Conservation (phyloP, 106 monocot species). For the Vanilla planifolia region DNA sequence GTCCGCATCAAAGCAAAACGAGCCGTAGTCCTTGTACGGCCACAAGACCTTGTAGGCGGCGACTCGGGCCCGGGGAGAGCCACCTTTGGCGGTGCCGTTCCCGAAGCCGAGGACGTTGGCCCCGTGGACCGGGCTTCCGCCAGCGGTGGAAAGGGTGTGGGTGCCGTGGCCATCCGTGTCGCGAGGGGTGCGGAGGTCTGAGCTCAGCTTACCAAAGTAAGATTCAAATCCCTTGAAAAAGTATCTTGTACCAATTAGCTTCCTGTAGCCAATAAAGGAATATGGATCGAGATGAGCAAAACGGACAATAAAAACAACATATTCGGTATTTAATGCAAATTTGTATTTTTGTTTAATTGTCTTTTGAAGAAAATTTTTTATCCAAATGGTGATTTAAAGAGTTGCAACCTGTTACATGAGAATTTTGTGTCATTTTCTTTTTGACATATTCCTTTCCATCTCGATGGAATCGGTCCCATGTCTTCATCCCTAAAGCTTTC, state of each 20-base stretch:
- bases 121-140: slow-evolving; percentile 6
- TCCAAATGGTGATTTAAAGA: no score
- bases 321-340: no score
- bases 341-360: no score
- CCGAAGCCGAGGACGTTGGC: slow-evolving; percentile 25
- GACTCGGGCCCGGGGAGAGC: slow-evolving; percentile 36
- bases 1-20: slow-evolving; percentile 34
- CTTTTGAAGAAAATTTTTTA: no score
- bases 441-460: slow-evolving; percentile 59
- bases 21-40: not conserved
- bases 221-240: slow-evolving; percentile 12
- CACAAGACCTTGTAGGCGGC: slow-evolving; percentile 48
- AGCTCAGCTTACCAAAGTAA: not conserved
- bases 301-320: no score
- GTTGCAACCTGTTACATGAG: slow-evolving; percentile 65
- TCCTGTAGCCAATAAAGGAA: slow-evolving; percentile 10
- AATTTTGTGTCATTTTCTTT: slow-evolving; percentile 9
- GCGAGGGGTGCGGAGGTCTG: slow-evolving; percentile 10
- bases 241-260: slow-evolving; percentile 20
- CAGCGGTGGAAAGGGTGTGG: slow-evolving; percentile 32
- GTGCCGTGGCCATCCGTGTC: slow-evolving; percentile 23
- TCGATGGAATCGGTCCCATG: slow-evolving; percentile 44
- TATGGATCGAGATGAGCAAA: no score
- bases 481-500: slow-evolving; percentile 57
- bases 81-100: slow-evolving; percentile 49